Base-by-base conservation (phyloP, 805 yeast species). In the Yarrowia phangngaensis region DNA sequence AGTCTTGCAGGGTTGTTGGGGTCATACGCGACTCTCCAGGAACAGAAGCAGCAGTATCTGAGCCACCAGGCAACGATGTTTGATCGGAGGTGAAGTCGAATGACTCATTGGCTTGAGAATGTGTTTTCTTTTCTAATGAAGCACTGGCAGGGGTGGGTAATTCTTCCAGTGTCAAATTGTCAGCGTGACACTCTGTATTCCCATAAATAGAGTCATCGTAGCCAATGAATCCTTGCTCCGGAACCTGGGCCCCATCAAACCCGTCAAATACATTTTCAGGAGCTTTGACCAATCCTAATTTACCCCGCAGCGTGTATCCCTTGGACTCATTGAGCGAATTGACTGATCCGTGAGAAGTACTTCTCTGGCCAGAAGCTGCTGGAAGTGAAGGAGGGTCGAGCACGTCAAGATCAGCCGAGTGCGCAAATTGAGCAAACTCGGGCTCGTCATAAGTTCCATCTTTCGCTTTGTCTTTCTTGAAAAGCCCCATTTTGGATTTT, bases 401-500 rank as follows among this genome's bases (percentile, higher is more conserved):
- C 17, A 38, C 22, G 19, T 8, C 23, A 4, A 26, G 32, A 7
- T 38, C 32, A 6, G 32, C 4, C 16, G 26, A n/a, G 7, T 38
- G 45, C 2, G 32, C 45, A 7, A 38, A 24, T 3, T 19, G 14
- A 3, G 45, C 26, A 23, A 38, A 24, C 32, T 26, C 27, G 23
- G 45, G 45, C 23, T 23, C n/a, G 26, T 27, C 32, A 19, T 4
- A 4, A 11, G 27, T 9, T 8, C 24, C 12, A 8, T 38, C 45
- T 2, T 28, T 19, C 8, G 45, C 26, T 24, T 38, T 38, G n/a
- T n/a, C n/a, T 38, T 38, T 38, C 11, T 23, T 9, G 22, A 38
- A 38, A 9, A 38, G 32, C 6, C 45, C 45, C 45, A 38, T 38
- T 6, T 28, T 13, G n/a, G n/a, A n/a, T n/a, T n/a, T n/a, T n/a